A percentile compares a stretch with the other conserved stretches of the same genome.
These are phyloP conservation scores for Diaporthe vexans DNA, from an alignment of 2,329 filamentous ascomycete species.

Conservation along the genomic window DNA sequence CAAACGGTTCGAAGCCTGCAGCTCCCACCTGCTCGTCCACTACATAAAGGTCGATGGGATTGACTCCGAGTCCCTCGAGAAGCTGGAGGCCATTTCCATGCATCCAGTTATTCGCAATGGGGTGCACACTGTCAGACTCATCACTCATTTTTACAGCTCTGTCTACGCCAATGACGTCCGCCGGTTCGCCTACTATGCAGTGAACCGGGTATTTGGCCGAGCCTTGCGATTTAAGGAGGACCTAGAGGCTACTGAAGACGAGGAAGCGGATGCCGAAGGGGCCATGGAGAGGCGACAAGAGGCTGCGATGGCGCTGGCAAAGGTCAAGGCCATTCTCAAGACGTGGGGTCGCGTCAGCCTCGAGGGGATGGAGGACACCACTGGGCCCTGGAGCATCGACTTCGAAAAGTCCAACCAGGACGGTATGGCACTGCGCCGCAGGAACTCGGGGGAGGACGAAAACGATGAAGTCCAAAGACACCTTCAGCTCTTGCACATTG, in stretches of 20 bases:
- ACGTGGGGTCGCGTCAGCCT: slow-evolving; percentile 29
- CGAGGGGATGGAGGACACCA: neutral
- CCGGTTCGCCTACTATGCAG: slow-evolving; percentile 32
- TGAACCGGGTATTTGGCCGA: neutral
- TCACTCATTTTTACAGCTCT: slow-evolving; percentile 19
- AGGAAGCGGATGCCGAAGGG: neutral
- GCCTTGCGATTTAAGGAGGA: slow-evolving; percentile 22
- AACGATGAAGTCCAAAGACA: slow-evolving; percentile 4
- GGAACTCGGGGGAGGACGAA: slow-evolving; percentile 6
- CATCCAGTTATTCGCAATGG: slow-evolving; percentile 35
- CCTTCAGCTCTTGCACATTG: slow-evolving; percentile 8
- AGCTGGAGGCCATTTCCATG: slow-evolving; percentile 34
- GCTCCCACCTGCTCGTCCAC: slow-evolving; percentile 37
- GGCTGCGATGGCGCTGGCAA: neutral
- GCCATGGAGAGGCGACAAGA: neutral
- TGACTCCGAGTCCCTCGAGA: slow-evolving; percentile 22
- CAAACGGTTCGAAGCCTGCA: slow-evolving; percentile 26
- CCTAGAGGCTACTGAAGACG: neutral
- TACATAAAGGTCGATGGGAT: slow-evolving; percentile 31
- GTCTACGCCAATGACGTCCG: slow-evolving; percentile 10
- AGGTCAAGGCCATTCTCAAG: slow-evolving; percentile 29
- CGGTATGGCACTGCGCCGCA: slow-evolving; percentile 7
- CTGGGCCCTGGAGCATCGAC: neutral
- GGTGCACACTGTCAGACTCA: slow-evolving; percentile 14
- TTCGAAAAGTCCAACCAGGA: slow-evolving; percentile 23